Base-by-base conservation (phyloP, 2,329 filamentous ascomycete species). In the Cercospora sp. region DNA sequence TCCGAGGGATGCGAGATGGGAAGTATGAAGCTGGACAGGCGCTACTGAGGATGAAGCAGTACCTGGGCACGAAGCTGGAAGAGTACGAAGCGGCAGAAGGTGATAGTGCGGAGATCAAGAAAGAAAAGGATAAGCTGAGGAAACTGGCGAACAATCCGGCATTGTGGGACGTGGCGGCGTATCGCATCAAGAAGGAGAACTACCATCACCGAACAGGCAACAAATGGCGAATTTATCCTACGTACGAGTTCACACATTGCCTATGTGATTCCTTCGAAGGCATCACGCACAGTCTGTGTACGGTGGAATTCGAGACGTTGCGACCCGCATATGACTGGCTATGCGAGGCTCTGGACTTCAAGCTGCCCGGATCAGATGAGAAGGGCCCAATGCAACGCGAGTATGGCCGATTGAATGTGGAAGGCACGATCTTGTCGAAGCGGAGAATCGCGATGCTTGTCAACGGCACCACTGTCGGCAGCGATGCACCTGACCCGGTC, bases 131-230 rank as follows among this genome's bases (percentile, higher is more conserved):
- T 18, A 76, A 74, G 68, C 66, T 79, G 40, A 79, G 76, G 68
- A 70, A 71, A 2, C 60, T 76, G 61, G 90, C 90, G 74, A 90
- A 90, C 31, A 97, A 97, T 78, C 93, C 94, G 6, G 92, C 97
- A 80, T 94, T 97, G 91, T 97, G 94, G 94, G 94, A 98, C 83
- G 82, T 97, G 64, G 91, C 92, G 1, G 94, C 94, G 16, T 98
- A 97, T 80, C 89, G 94, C 69, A 90, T 98, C 65, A 86, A 93
- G 69, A 87, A 90, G 75, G 89, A 91, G 74, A 83, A 83, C 69
- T 85, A 89, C 53, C 93, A 97, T 78, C 89, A 92, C 79, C 87
- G 92, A 40, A 97, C 94, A 0, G 92, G 91, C 31, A 84, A 87
- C 71, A 89, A 90, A 77, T 98, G 94, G 93, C 90, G 89, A 79